Percentiles rank a stretch among this genome's conserved stretches.
phyloP scores from a whole-genome alignment of 2,329 filamentous ascomycete genomes.

The Aspergillus fumigatiaffinis region DNA sequence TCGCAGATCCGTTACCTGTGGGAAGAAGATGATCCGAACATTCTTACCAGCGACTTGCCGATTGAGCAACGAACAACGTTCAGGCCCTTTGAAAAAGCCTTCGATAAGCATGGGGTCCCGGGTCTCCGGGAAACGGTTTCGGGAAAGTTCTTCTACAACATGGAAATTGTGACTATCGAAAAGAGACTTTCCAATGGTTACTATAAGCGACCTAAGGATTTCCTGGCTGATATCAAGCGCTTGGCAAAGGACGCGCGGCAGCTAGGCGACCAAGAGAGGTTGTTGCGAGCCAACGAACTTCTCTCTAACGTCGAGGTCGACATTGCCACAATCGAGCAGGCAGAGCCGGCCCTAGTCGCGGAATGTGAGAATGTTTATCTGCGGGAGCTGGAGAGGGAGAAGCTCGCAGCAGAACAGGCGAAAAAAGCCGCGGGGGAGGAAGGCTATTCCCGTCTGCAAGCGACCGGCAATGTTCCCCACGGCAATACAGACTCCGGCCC shows the following conservation, averaged over 20 bases:
- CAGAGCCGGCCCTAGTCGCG: slow-evolving; percentile 57
- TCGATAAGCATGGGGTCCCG: slow-evolving; percentile 72
- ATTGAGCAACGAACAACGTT: slow-evolving; percentile 55
- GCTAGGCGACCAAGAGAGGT: slow-evolving; percentile 75
- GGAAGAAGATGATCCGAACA: slow-evolving; percentile 72
- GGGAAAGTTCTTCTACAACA: slow-evolving; percentile 88
- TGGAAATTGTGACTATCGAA: slow-evolving; percentile 90
- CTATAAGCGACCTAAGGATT: slow-evolving; percentile 87
- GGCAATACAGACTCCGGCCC: slow-evolving; percentile 50
- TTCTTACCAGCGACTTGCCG: slow-evolving; percentile 57
- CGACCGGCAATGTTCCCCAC: slow-evolving; percentile 51
- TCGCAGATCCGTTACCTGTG: slow-evolving; percentile 74
- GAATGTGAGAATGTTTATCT: slow-evolving; percentile 81
- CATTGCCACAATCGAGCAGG: slow-evolving; percentile 69
- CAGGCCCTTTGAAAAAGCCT: slow-evolving; percentile 74
- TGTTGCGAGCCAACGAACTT: slow-evolving; percentile 86
- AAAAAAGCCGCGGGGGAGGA: slow-evolving; percentile 38
- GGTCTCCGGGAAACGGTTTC: slow-evolving; percentile 72
- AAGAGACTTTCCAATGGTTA: slow-evolving; percentile 95
- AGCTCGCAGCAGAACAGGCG: slow-evolving; percentile 56
- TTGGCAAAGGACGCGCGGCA: slow-evolving; percentile 80
- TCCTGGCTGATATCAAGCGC: slow-evolving; percentile 79
- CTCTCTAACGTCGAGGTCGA: slow-evolving; percentile 92
- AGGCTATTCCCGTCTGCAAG: slow-evolving; percentile 41
- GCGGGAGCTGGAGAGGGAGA: slow-evolving; percentile 66